These are phyloP conservation scores for Isabelozyma pseudorhagii DNA, from an alignment of 805 yeast genomes.

Conservation along the genomic window DNA sequence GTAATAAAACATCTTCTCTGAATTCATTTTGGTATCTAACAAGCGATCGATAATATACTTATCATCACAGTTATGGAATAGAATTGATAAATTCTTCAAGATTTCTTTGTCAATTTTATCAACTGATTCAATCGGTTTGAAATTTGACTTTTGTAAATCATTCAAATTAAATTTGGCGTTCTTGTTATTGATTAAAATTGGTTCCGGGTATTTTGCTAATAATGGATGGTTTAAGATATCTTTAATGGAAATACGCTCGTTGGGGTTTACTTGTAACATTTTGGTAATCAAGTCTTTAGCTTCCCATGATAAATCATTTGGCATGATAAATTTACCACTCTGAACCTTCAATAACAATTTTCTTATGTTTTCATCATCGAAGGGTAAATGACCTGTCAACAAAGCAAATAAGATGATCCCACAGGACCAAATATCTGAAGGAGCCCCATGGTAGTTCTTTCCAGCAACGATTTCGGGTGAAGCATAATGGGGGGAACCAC, in stretches of 20 bases:
- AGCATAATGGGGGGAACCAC: slow-evolving; percentile 88
- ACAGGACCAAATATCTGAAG: slow-evolving; percentile 87
- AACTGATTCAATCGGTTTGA: slow-evolving; percentile 45
- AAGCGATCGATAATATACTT: slow-evolving; percentile 36
- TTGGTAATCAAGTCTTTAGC: slow-evolving; percentile 64
- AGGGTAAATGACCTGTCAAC: slow-evolving; percentile 77
- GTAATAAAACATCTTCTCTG: slow-evolving; percentile 46
- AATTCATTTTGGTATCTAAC: slow-evolving; percentile 36
- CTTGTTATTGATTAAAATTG: slow-evolving; percentile 57
- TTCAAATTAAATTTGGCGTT: slow-evolving; percentile 42
- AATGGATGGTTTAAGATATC: slow-evolving; percentile 61
- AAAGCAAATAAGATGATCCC: slow-evolving; percentile 80
- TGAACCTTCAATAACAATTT: slow-evolving; percentile 70
- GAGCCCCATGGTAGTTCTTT: slow-evolving; percentile 74
- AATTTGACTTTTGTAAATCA: slow-evolving; percentile 44
- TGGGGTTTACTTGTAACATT: slow-evolving; percentile 71
- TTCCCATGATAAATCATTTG: slow-evolving; percentile 56
- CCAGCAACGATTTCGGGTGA: slow-evolving; percentile 86
- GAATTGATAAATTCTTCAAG: slow-evolving; percentile 50
- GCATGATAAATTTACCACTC: slow-evolving; percentile 72
- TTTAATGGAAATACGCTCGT: slow-evolving; percentile 64
- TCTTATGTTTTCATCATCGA: slow-evolving; percentile 79
- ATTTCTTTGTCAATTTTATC: slow-evolving; percentile 52
- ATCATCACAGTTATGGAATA: slow-evolving; percentile 54
- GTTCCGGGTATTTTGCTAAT: slow-evolving; percentile 46